These are phyloP conservation scores for Cryptosporidium sp. DNA, from an alignment of 169 alveolate genomes.

Conservation along the genomic window DNA sequence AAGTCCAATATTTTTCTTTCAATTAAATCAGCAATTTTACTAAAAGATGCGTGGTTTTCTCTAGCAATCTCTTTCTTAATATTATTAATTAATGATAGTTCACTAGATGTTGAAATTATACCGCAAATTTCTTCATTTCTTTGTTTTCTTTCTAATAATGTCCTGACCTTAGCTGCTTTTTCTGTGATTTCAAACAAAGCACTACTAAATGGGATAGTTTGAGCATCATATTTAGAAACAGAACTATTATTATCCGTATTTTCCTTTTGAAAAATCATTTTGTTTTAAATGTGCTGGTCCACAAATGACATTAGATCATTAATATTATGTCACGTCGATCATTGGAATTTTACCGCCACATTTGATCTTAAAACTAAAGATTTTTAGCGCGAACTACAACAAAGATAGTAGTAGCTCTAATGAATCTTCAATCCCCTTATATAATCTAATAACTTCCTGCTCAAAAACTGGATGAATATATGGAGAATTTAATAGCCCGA, in stretches of 20 bases:
- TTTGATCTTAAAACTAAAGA: constrained; percentile 15
- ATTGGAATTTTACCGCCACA: constrained; percentile 1
- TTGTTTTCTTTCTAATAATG: constrained; percentile 41
- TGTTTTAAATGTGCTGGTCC: constrained; percentile 13
- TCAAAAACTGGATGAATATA: constrained; percentile 56
- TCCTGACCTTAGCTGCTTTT: constrained; percentile 54
- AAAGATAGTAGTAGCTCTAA: constrained; percentile 5
- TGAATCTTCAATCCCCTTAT: constrained; percentile 44
- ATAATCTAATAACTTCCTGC: constrained; percentile 24
- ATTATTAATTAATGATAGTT: constrained; percentile 6
- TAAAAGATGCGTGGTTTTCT: background rate
- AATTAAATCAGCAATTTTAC: background rate
- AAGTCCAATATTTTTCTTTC: constrained; percentile 24
- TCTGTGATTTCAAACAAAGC: constrained; percentile 42
- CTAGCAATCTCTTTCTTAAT: constrained; percentile 7
- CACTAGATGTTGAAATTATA: constrained; percentile 25
- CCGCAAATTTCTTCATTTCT: constrained; percentile 22
- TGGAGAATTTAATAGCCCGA: constrained; percentile 49
- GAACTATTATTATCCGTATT: background rate
- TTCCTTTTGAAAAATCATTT: constrained; percentile 33
- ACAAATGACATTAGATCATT: constrained; percentile 45
- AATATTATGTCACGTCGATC: constrained; percentile 54
- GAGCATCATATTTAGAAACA: background rate
- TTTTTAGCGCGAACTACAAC: background rate
- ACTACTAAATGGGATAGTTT: background rate